Conservation (phyloP, 2,329 filamentous ascomycete species). For the Didymella glomerata region DNA sequence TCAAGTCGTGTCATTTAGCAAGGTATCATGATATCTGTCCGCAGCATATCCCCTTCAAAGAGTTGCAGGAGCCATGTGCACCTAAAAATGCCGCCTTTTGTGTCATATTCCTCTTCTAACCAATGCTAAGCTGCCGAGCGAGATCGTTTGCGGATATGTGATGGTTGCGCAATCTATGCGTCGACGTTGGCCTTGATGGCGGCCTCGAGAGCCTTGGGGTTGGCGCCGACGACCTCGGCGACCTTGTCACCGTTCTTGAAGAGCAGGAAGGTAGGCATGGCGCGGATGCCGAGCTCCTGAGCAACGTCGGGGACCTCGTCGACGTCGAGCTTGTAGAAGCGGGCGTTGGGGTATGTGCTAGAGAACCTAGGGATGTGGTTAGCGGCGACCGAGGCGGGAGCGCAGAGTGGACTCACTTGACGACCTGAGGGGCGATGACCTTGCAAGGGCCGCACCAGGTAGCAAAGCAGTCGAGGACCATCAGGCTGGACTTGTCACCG, state of each 20-base stretch:
- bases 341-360: constrained; percentile 65
- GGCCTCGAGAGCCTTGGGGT: constrained; percentile 71
- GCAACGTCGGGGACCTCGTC: constrained; percentile 80
- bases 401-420: constrained; percentile 60
- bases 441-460: constrained; percentile 97
- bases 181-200: constrained; percentile 55
- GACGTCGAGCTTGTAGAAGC: constrained; percentile 92
- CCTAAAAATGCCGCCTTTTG: constrained; percentile 18
- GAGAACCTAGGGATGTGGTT: constrained; percentile 61
- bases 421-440: constrained; percentile 79
- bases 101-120: constrained; percentile 8
- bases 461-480: constrained; percentile 88
- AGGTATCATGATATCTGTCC: constrained; percentile 31
- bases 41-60: constrained; percentile 8
- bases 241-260: constrained; percentile 82
- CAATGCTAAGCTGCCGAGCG: constrained; percentile 23
- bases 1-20: constrained; percentile 28
- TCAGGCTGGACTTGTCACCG: constrained; percentile 62
- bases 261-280: constrained; percentile 91
- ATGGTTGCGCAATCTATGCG: constrained; percentile 28
- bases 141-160: constrained; percentile 10
- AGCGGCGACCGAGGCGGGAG: constrained; percentile 8
- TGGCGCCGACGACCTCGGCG: constrained; percentile 80
- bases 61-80: constrained; percentile 12
- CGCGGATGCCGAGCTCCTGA: constrained; percentile 79